phyloP scores from a whole-genome alignment of 2,329 filamentous ascomycete species.

The Clonostachys chloroleuca region DNA sequence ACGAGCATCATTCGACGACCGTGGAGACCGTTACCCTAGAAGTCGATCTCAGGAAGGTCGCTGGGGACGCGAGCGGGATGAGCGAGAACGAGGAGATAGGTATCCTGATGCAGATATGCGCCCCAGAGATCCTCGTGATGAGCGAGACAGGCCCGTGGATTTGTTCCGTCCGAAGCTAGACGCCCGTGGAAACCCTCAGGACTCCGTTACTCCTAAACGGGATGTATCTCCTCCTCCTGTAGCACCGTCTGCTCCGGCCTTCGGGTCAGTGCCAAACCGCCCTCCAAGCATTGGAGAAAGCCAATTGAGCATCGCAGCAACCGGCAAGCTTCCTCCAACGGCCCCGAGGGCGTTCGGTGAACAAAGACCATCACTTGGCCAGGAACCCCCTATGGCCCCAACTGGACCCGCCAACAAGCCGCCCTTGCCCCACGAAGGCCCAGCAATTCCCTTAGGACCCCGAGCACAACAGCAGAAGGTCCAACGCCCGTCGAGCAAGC shows the following conservation, averaged over 20 bases:
- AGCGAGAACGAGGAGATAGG: conserved; percentile 41
- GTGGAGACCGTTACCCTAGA: conserved; percentile 56
- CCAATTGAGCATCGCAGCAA: conserved; percentile 18
- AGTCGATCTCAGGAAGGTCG: conserved; percentile 63
- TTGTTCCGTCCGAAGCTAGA: conserved; percentile 46
- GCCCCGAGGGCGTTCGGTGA: conserved; percentile 48
- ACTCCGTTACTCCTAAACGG: conserved; percentile 37
- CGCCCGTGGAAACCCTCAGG: conserved; percentile 35
- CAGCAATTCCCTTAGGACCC: conserved; percentile 48
- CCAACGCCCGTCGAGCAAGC: conserved; percentile 49
- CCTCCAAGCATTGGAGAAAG: conserved; percentile 23
- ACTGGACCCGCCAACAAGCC: conserved; percentile 36
- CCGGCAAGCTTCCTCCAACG: conserved; percentile 47
- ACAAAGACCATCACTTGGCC: conserved; percentile 23
- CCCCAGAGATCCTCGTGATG: conserved; percentile 39
- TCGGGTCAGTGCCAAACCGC: conserved; percentile 49
- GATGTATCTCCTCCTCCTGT: conserved; percentile 54
- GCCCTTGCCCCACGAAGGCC: conserved; percentile 12
- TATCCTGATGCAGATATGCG: conserved; percentile 36
- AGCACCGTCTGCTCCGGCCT: conserved; percentile 53
- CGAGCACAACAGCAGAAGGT: conserved; percentile 43
- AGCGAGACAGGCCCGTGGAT: conserved; percentile 39
- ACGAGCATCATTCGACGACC: conserved; percentile 55
- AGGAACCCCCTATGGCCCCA: conserved; percentile 2
- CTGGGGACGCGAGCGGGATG: conserved; percentile 51